A percentile compares a stretch with the other conserved stretches of the same genome.
phyloP scores from a whole-genome alignment of 176 grass and related monocot species.

The Aegilops tauschii region DNA sequence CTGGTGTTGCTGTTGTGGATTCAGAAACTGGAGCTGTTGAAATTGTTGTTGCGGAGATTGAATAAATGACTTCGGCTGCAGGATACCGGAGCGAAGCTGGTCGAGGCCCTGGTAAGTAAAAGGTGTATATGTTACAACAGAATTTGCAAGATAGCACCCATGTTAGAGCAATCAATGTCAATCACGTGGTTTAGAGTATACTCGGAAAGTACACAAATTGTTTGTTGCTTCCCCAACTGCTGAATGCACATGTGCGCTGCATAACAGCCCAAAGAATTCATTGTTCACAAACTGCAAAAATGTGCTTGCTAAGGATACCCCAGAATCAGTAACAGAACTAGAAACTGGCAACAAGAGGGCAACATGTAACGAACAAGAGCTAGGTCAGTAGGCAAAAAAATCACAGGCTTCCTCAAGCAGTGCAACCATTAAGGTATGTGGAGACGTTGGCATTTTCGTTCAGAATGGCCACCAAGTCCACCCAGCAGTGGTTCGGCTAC shows the following conservation, averaged over 20 bases:
- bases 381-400: constrained; percentile 17
- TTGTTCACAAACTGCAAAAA: background rate
- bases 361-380: constrained; percentile 12
- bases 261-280: constrained; percentile 4
- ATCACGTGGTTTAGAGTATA: background rate
- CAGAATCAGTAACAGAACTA: background rate
- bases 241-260: background rate
- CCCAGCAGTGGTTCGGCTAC: background rate
- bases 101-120: constrained; percentile 58
- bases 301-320: background rate
- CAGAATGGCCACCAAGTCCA: background rate
- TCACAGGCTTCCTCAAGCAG: background rate
- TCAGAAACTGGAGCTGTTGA: constrained; percentile 73
- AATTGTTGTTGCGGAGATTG: constrained; percentile 57
- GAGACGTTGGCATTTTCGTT: background rate
- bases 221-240: background rate
- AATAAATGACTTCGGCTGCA: constrained; percentile 65
- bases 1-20: constrained; percentile 70
- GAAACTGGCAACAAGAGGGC: background rate
- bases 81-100: constrained; percentile 62
- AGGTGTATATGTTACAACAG: constrained; percentile 12
- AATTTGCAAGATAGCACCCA: constrained; percentile 13
- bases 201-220: background rate
- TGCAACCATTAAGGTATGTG: constrained; percentile 3
- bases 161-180: background rate